phyloP scores from a whole-genome alignment of 2,329 filamentous ascomycete species.

The Aspergillus persii region DNA sequence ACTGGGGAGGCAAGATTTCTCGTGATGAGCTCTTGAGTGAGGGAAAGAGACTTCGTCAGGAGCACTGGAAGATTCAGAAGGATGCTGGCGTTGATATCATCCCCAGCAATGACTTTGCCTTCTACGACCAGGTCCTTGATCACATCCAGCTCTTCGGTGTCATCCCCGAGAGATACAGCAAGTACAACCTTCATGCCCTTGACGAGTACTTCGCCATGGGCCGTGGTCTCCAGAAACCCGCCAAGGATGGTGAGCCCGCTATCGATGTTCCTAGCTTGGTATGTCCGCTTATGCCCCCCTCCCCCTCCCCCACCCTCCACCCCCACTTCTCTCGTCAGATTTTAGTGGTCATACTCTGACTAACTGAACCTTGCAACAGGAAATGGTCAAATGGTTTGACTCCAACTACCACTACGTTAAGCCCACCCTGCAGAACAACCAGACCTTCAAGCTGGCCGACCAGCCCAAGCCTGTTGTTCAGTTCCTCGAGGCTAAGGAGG shows the following conservation, averaged over 20 bases:
- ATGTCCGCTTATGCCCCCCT: constrained; percentile 28
- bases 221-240: constrained; percentile 93
- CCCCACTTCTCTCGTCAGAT: not conserved
- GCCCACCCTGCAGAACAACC: constrained; percentile 94
- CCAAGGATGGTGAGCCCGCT: constrained; percentile 43
- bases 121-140: constrained; percentile 96
- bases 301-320: not conserved
- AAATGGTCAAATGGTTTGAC: constrained; percentile 99
- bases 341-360: constrained; percentile 5
- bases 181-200: constrained; percentile 79
- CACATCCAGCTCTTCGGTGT: constrained; percentile 98
- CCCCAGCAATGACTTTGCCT: constrained; percentile 98
- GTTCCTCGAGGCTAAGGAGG: constrained; percentile 97
- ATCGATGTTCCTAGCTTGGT: constrained; percentile 85
- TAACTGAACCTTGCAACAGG: constrained; percentile 45
- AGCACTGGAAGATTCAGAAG: constrained; percentile 99
- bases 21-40: constrained; percentile 86
- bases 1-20: constrained; percentile 92
- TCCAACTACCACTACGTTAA: constrained; percentile 99
- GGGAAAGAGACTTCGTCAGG: constrained; percentile 93
- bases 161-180: constrained; percentile 88
- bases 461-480: constrained; percentile 92
- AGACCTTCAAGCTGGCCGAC: constrained; percentile 84
- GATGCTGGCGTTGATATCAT: constrained; percentile 96
- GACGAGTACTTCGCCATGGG: constrained; percentile 99